phyloP scores from a whole-genome alignment of 225 moss, liverwort and hornwort species.

The Neckera pumila region DNA sequence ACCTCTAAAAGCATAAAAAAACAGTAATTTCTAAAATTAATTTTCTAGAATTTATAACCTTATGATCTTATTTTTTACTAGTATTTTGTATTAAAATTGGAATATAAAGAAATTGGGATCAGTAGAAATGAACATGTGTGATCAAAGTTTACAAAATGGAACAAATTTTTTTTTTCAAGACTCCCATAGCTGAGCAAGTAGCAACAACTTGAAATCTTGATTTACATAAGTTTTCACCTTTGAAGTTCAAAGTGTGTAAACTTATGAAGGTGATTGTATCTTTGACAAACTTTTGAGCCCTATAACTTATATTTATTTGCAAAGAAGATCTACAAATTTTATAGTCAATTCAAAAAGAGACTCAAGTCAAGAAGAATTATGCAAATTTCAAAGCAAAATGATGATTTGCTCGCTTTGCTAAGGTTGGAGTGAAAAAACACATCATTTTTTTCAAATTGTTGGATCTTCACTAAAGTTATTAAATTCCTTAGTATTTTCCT shows the following conservation, averaged over 20 bases:
- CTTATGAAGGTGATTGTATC: not conserved
- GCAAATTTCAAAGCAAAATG: not conserved
- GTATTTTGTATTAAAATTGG: not conserved
- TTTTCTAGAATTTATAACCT: not conserved
- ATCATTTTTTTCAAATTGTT: not conserved
- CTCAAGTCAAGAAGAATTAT: not conserved
- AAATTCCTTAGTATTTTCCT: no score
- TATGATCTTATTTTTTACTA: not conserved
- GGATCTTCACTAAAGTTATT: not conserved
- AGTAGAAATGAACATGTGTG: fast-evolving
- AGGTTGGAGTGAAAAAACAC: fast-evolving
- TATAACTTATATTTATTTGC: not conserved
- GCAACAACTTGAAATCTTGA: not conserved
- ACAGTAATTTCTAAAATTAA: not conserved
- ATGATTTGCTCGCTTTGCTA: fast-evolving
- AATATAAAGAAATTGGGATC: not conserved
- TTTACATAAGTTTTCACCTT: not conserved
- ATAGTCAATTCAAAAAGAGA: not conserved
- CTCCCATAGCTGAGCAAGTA: fast-evolving
- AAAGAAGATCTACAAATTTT: not conserved
- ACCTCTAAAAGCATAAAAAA: fast-evolving
- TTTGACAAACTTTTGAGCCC: not conserved
- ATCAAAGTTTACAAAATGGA: not conserved
- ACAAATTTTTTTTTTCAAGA: not conserved
- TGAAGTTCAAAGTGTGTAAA: not conserved